Evolutionary conservation across 352 stramenopile genomes (phyloP), one percentile per base, ranked within the genome.

Genomic region (Globisporangium heterothallicum): DNA sequence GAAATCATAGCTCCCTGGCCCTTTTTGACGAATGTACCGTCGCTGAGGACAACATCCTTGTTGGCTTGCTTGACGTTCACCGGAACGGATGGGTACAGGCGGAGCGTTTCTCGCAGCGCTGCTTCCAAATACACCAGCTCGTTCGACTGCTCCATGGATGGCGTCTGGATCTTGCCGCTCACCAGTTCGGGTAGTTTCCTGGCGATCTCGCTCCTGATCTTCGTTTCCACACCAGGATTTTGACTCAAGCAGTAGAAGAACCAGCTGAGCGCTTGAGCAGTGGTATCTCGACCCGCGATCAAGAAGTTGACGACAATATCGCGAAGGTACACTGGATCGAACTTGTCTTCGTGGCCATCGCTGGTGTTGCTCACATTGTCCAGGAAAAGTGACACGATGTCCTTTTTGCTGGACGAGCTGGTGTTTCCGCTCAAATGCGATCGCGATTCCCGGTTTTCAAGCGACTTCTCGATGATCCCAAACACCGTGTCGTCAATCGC

Each of bases 241-340:
- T 71, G 58, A 12, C 32, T 62, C 1, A 93, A n/a, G n/a, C n/a
- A n/a, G n/a, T n/a, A n/a, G n/a, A n/a, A n/a, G n/a, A n/a, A n/a
- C n/a, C n/a, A n/a, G n/a, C n/a, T n/a, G n/a, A n/a, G n/a, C n/a
- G n/a, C n/a, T n/a, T n/a, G n/a, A n/a, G n/a, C n/a, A n/a, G 74
- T 90, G 0, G 83, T 88, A 58, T 94, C 82, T 10, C 82, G 66
- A n/a, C 84, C 84, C 49, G 79, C 79, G 42, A 94, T 65, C 7
- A 94, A 44, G 56, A 92, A 84, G 35, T 81, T 88, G 25, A 94
- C 64, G 13, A 88, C 70, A 12, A 93, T 68, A 54, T 92, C 77
- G 25, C 77, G 78, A 16, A 92, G 35, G 42, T 66, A 76, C 6
- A 56, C 50, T 16, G 63, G 58, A 26, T 76, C 64, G 35, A 73